These are phyloP conservation scores for Wickerhamiella dianesei DNA, from an alignment of 805 yeast genomes.

Conservation along the genomic window DNA sequence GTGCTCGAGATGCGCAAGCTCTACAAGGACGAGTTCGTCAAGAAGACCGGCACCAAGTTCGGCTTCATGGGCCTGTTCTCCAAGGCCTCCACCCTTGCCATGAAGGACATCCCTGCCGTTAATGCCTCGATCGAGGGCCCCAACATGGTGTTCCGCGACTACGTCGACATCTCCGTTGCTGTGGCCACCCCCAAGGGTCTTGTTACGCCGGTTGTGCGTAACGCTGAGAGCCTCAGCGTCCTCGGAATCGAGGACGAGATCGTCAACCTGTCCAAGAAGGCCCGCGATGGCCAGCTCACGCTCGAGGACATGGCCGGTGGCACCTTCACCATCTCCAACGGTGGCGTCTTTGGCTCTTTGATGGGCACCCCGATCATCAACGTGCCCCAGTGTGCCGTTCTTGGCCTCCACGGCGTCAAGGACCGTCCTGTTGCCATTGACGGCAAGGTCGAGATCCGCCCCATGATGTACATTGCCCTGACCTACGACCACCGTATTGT, in stretches of 20 bases:
- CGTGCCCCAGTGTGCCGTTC: conserved; percentile 95
- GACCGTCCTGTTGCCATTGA: conserved; percentile 94
- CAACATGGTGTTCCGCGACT: conserved; percentile 82
- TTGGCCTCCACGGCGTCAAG: conserved; percentile 94
- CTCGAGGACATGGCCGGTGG: conserved; percentile 99
- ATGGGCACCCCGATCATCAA: conserved; percentile 98
- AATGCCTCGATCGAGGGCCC: conserved; percentile 79
- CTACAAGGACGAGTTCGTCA: conserved; percentile 92
- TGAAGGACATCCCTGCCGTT: conserved; percentile 88
- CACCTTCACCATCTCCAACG: conserved; percentile 96
- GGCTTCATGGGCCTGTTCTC: conserved; percentile 99
- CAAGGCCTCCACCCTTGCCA: conserved; percentile 82
- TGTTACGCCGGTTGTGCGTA: conserved; percentile 95
- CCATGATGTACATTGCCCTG: conserved; percentile 98
- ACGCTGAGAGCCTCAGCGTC: conserved; percentile 81
- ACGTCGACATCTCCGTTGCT: conserved; percentile 88
- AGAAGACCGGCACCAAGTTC: conserved; percentile 84
- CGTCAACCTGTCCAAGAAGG: conserved; percentile 67
- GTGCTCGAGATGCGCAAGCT: conserved; percentile 87
- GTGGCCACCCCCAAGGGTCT: conserved; percentile 99
- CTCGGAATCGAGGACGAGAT: conserved; percentile 86
- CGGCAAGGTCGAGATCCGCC: conserved; percentile 92
- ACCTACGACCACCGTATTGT: conserved; percentile 96
- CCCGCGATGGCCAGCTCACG: conserved; percentile 92
- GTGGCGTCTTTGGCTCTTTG: conserved; percentile 96